Base-by-base conservation (phyloP, 2,329 filamentous ascomycete species). In the Atkinsonella texensis region DNA sequence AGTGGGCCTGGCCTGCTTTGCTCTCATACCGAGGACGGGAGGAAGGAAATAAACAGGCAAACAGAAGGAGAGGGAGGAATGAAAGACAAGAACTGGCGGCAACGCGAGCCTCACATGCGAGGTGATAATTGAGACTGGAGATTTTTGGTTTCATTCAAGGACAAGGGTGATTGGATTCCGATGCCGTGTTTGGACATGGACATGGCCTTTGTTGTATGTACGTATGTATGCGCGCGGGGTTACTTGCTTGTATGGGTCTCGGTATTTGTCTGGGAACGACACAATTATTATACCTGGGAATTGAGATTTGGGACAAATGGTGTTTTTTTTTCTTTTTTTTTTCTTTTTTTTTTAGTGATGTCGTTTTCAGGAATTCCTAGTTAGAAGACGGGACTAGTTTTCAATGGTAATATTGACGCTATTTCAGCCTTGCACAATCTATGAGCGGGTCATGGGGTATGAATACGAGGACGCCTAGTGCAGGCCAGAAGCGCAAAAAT, bases 21-120 rank as follows among this genome's bases (percentile, higher is more conserved):
- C 32, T 33, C 9, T 35, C 33, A 4, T 35, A 13, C 33, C 33
- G 33, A 35, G 33, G 7, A 35, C 33, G 10, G 13, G 33, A 35
- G 13, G 10, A 10, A 35, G 7, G 13, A 35, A 35, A 35, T 4
- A 35, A 35, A 35, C 7, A 35, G 13, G 10, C 33, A 13, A 35
- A 35, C 7, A 35, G 33, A 10, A 28, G 32, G 20, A 49, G 17
- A 43, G 41, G 11, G 20, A 23, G 47, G 15, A 23, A 8, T 17
- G n/a, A 38, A 51, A 40, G 43, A 41, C 13, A 51, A 40, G 43
- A 41, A 13, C 18, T 32, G 49, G 49, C 49, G 49, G 49, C 49
- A 46, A 51, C 33, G 49, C 49, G 33, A 40, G 33, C n/a, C 40
- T 46, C 20, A 9, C 43, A 41, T 23, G 42, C 6, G 10, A 12